Evolutionary conservation across 352 stramenopile genomes (phyloP).

Genomic region (Globisporangium mamillatum): DNA sequence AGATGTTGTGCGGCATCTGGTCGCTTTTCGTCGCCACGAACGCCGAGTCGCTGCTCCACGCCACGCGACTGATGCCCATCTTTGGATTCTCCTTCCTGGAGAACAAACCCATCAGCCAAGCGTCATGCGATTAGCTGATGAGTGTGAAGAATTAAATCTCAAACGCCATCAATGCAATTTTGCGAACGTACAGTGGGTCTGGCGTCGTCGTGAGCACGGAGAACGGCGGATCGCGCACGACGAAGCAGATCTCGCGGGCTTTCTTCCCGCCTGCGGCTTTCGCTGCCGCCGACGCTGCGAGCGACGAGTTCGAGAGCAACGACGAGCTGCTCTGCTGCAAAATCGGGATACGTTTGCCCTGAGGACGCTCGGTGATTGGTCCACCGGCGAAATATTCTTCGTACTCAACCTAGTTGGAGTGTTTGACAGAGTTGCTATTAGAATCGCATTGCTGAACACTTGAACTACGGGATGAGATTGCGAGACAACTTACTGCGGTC

Average conservation of each 20-base stretch:
- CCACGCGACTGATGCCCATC: slow-evolving; percentile 61
- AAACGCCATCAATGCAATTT: background rate
- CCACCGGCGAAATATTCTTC: slow-evolving; percentile 63
- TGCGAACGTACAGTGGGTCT: slow-evolving; percentile 58
- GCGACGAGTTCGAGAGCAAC: slow-evolving; percentile 54
- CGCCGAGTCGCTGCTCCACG: slow-evolving; percentile 66
- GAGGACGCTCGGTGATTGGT: slow-evolving; percentile 48
- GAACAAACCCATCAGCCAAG: background rate
- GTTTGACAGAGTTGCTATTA: background rate
- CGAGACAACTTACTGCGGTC: slow-evolving; percentile 20
- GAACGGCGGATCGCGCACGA: slow-evolving; percentile 64
- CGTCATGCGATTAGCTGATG: background rate
- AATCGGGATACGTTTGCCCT: slow-evolving; percentile 57
- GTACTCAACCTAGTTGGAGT: slow-evolving; percentile 48
- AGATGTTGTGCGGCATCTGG: slow-evolving; percentile 82
- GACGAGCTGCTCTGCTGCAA: slow-evolving; percentile 22
- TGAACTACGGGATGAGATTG: background rate
- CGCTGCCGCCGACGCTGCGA: slow-evolving; percentile 54
- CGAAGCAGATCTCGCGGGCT: slow-evolving; percentile 61
- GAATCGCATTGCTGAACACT: background rate
- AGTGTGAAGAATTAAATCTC: background rate
- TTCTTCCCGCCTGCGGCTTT: slow-evolving; percentile 51
- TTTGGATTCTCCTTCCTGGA: slow-evolving; percentile 66
- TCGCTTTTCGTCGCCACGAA: slow-evolving; percentile 80
- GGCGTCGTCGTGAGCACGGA: slow-evolving; percentile 61